Percentiles rank a stretch among this genome's conserved stretches.
Evolutionary conservation across 306 rosid species (phyloP).

Genomic region (Vicia faba): DNA sequence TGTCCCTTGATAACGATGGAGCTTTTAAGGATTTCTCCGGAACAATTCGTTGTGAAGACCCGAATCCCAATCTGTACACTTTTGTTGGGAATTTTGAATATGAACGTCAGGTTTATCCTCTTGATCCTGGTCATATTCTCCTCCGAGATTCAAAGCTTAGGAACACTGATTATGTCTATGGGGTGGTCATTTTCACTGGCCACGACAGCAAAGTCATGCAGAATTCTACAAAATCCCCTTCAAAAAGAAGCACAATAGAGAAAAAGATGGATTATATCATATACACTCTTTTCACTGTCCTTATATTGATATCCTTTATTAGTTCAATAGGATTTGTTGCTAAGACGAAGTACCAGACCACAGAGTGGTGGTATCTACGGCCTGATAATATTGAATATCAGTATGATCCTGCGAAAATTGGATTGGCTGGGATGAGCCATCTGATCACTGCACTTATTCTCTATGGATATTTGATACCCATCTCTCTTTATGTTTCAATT

Average conservation of each 20-base stretch:
- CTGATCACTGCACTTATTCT: constrained; percentile 94
- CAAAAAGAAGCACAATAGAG: constrained; percentile 89
- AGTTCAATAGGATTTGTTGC: constrained; percentile 86
- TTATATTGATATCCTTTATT: constrained; percentile 70
- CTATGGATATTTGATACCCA: constrained; percentile 96
- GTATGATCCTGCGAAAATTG: constrained; percentile 62
- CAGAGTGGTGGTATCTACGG: constrained; percentile 71
- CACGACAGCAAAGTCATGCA: constrained; percentile 99
- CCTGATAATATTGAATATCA: constrained; percentile 51
- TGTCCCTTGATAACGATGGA: constrained; percentile 63
- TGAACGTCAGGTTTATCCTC: constrained; percentile 69
- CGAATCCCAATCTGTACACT: constrained; percentile 88
- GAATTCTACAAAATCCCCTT: constrained; percentile 94
- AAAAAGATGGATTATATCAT: constrained; percentile 89
- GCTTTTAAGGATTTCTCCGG: constrained; percentile 76
- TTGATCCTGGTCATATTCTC: constrained; percentile 89
- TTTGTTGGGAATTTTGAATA: constrained; percentile 87
- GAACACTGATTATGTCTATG: constrained; percentile 81
- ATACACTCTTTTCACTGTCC: constrained; percentile 80
- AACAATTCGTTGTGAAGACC: constrained; percentile 82
- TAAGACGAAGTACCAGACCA: constrained; percentile 61
- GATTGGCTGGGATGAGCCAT: constrained; percentile 80
- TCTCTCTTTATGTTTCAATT: constrained; percentile 95
- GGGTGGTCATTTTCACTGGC: constrained; percentile 92
- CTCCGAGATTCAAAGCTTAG: constrained; percentile 97